Evolutionary conservation across 352 stramenopile genomes (phyloP).

Genomic region (Phytophthora meadii): DNA sequence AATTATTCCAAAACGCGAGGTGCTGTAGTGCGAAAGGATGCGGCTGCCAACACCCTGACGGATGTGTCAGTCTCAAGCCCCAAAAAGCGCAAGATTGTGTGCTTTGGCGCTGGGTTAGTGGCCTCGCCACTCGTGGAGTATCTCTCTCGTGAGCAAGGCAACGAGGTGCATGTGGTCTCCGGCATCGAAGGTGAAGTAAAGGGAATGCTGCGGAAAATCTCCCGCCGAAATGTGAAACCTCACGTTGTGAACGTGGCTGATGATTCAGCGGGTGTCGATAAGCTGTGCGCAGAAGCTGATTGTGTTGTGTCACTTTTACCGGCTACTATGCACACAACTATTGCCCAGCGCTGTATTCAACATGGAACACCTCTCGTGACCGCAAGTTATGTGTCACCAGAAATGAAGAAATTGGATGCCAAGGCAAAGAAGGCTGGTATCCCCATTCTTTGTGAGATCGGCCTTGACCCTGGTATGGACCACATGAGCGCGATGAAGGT

Average conservation of each 20-base stretch:
- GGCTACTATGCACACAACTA: slow-evolving; percentile 92
- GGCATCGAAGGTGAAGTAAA: slow-evolving; percentile 76
- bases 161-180: slow-evolving; percentile 81
- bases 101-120: slow-evolving; percentile 88
- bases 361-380: slow-evolving; percentile 92
- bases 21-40: slow-evolving; percentile 58
- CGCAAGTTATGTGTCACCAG: slow-evolving; percentile 95
- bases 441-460: slow-evolving; percentile 95
- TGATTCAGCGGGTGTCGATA: slow-evolving; percentile 51
- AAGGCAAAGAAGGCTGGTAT: slow-evolving; percentile 83
- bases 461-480: slow-evolving; percentile 96
- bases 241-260: slow-evolving; percentile 83
- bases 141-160: slow-evolving; percentile 71
- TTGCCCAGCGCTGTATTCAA: slow-evolving; percentile 91
- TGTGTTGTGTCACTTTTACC: slow-evolving; percentile 95
- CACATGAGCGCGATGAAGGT: slow-evolving; percentile 98
- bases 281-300: slow-evolving; percentile 83
- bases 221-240: slow-evolving; percentile 69
- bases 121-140: slow-evolving; percentile 88
- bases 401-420: slow-evolving; percentile 90
- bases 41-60: slow-evolving; percentile 39
- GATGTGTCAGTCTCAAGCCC: slow-evolving; percentile 58
- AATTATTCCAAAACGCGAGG: slow-evolving; percentile 79
- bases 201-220: slow-evolving; percentile 73
- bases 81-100: slow-evolving; percentile 87